Evolutionary conservation across 768 basidiomycete genomes (phyloP).

Genomic region (Podaxis pistillaris): DNA sequence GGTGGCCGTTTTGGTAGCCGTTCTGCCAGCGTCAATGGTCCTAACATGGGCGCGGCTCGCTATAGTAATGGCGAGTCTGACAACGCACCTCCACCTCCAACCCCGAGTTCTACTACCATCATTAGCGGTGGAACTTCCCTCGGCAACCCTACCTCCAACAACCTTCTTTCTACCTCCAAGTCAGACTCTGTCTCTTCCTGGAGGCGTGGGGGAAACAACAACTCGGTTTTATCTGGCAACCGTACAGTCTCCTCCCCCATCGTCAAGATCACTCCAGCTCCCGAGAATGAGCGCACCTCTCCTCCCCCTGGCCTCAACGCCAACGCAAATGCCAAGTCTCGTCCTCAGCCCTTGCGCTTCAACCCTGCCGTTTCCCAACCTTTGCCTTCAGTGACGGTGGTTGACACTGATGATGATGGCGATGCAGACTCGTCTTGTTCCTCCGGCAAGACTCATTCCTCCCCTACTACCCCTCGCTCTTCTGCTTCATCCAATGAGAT

Average conservation of each 20-base stretch:
- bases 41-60: constrained; percentile 23
- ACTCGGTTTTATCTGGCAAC: constrained; percentile 69
- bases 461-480: constrained; percentile 76
- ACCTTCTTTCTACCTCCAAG: constrained; percentile 58
- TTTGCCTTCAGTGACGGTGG: constrained; percentile 55
- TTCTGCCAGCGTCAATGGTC: constrained; percentile 40
- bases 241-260: constrained; percentile 62
- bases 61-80: constrained; percentile 41
- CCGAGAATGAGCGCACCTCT: constrained; percentile 45
- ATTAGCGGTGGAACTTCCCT: constrained; percentile 75
- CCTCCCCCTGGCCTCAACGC: constrained; percentile 17
- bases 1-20: constrained; percentile 78
- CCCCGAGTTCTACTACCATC: constrained; percentile 61
- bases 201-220: constrained; percentile 73
- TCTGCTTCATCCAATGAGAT: constrained; percentile 53
- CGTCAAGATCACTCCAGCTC: constrained; percentile 74
- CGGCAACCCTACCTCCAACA: constrained; percentile 48
- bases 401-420: constrained; percentile 50
- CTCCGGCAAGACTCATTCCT: constrained; percentile 63
- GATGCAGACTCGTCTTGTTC: constrained; percentile 57
- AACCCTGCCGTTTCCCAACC: constrained; percentile 48
- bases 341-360: constrained; percentile 71
- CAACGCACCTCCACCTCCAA: constrained; percentile 47
- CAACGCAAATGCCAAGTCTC: constrained; percentile 32
- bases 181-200: constrained; percentile 79